Evolutionary conservation across 495 filamentous ascomycete genomes (phyloP), one percentile per base, ranked within the genome.

Genomic region (Tuber brumale): DNA sequence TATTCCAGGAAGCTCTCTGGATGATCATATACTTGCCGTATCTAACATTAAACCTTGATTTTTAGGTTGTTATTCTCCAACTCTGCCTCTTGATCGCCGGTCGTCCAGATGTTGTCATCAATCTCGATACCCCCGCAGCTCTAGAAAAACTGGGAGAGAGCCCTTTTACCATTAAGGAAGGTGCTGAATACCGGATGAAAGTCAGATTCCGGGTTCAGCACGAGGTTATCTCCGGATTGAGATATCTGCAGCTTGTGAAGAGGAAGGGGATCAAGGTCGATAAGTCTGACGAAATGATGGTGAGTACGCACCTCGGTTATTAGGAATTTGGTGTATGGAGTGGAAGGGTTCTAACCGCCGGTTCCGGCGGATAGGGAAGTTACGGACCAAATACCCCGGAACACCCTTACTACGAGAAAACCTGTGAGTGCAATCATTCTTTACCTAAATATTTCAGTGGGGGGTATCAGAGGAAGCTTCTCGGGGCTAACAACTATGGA

Each of bases 81-180:
- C 91, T 99, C 31, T 91, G 93, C 51, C 90, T 99, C 81, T 90
- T 95, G 78, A 89, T 93, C 23, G 86, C 88, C 61, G 95, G 92
- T 39, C 93, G 94, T 23, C 79, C 86, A 1, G 93, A 96, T 76
- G 94, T 97, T 70, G 88, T 92, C 74, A 93, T 99, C 83, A 92
- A 97, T 76, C 89, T 98, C 31, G 87, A 84, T 70, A 82, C 86
- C 8, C 86, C 89, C 21, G 91, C 88, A 69, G 88, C 92, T 44
- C 85, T 95, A 74, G 86, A 88, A 1, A 87, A 84, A 3, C 91
- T 99, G 76, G 94, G 94, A 85, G 86, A 92, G 78, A 90, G 92
- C 80, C 95, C 96, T 39, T 99, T 99, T 88, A 94, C 88, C 81
- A 97, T 99, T 86, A 99, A 97, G 88, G 95, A 97, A 84, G 94